Conservation (phyloP, 2,329 filamentous ascomycete species). For the Apiospora sp. region DNA sequence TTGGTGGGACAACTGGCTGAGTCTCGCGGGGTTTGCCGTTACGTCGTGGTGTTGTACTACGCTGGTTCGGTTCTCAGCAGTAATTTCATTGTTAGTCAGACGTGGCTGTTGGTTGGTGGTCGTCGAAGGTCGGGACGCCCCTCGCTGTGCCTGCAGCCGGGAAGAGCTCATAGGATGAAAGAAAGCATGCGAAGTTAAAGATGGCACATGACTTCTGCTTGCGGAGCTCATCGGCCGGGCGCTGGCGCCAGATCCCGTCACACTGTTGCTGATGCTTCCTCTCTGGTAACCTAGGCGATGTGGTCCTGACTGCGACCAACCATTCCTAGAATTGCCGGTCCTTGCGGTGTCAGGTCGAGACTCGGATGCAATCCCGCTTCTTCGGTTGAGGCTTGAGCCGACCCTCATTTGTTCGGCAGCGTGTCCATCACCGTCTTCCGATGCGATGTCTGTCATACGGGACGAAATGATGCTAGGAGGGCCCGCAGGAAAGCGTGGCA, state of each 20-base stretch:
- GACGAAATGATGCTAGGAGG: constrained; percentile 75
- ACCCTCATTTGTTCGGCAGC: constrained; percentile 42
- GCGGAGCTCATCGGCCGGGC: constrained; percentile 71
- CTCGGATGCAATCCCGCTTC: constrained; percentile 51
- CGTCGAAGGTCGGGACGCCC: constrained; percentile 56
- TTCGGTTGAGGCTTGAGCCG: constrained; percentile 45
- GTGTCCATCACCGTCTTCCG: constrained; percentile 60
- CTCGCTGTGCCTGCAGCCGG: constrained; percentile 88
- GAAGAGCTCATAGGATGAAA: constrained; percentile 97
- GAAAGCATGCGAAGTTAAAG: constrained; percentile 88
- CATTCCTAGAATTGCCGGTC: constrained; percentile 59
- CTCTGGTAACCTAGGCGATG: constrained; percentile 61
- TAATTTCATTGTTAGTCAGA: constrained; percentile 40
- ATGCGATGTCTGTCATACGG: constrained; percentile 72
- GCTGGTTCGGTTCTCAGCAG: constrained; percentile 52
- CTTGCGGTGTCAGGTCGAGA: constrained; percentile 64
- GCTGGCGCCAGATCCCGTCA: constrained; percentile 48
- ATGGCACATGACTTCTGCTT: constrained; percentile 88
- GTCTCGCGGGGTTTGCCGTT: constrained; percentile 45
- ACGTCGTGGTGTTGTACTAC: constrained; percentile 66
- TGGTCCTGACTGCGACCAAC: constrained; percentile 63
- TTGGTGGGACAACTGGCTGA: constrained; percentile 44
- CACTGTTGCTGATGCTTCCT: constrained; percentile 52
- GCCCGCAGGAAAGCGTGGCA: constrained; percentile 53
- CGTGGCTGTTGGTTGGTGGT: constrained; percentile 41